Evolutionary conservation across 139 green algal species (phyloP).

Genomic region (Coelastrella sp.): DNA sequence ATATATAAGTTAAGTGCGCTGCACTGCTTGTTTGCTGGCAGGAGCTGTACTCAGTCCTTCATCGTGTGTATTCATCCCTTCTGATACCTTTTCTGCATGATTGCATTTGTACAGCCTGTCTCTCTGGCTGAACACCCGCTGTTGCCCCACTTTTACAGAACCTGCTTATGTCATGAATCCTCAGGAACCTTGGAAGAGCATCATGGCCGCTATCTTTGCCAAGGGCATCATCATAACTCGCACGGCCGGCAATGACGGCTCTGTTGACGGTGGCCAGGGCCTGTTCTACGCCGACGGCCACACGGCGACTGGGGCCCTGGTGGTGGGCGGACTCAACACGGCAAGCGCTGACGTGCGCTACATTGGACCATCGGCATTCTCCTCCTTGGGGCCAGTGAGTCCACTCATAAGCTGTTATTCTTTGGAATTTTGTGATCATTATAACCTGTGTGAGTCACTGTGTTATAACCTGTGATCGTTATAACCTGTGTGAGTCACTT

Average conservation of each 20-base stretch:
- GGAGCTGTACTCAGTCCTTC: too few relatives aligned
- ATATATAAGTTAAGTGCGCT: too few relatives aligned
- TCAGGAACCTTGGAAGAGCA: conserved; percentile 25
- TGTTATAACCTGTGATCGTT: not conserved
- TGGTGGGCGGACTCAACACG: not conserved
- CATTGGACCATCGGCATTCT: not conserved
- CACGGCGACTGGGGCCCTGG: not conserved
- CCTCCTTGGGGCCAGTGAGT: conserved; percentile 27
- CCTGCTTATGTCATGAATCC: not conserved
- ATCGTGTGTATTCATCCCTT: too few relatives aligned
- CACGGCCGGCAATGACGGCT: conserved; percentile 1
- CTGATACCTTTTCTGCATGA: too few relatives aligned
- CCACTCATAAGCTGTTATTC: not conserved
- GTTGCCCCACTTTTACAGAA: not conserved
- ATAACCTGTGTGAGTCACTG: too few relatives aligned
- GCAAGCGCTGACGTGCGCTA: not conserved
- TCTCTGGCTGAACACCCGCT: too few relatives aligned
- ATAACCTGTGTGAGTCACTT: too few relatives aligned
- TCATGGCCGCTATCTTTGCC: not conserved
- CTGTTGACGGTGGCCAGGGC: not conserved
- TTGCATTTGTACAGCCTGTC: too few relatives aligned
- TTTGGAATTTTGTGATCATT: not conserved
- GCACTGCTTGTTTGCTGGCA: too few relatives aligned
- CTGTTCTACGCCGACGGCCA: conserved; percentile 17
- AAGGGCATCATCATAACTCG: not conserved